Base-by-base conservation (phyloP, 441 rosid genomes). In the Codiaeum variegatum region DNA sequence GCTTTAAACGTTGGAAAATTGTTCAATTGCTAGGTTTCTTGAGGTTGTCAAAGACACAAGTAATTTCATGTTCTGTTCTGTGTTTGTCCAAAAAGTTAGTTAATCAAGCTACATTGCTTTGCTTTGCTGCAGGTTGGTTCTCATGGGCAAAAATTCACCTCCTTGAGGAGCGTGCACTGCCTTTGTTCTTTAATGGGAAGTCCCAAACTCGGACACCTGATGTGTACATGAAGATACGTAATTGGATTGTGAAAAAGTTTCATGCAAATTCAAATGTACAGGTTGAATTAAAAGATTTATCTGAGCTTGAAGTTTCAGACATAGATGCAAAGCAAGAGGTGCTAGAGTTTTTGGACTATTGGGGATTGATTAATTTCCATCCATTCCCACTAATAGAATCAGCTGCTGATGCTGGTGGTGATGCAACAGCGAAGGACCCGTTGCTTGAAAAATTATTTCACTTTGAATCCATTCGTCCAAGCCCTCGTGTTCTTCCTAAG, bases 291-390 rank as follows among this genome's bases (percentile, higher is more conserved):
- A 91, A 92, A 83, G 96, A 92, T 80, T 77, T 95, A 38, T 69
- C 84, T 26, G 96, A 88, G 67, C 91, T 95, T 72, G 97, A 88
- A 78, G 85, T 88, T 79, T 96, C 89, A 52, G 90, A 88, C 68
- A 61, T 78, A 42, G 92, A 89, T 60, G 91, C 95, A 38, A 90
- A 85, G 85, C 89, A 86, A 74, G 99, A 93, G 82, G 90, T 95
- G 75, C 77, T 92, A 80, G 96, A 95, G 79, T 95, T 95, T 83
- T 81, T 95, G 87, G 98, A 95, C 67, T 91, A 87, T 79, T 95
- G 98, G 99, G 99, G 99, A 76, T 86, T 95, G 84, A 89, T 93
- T 76, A 95, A 95, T 82, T 95, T 95, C 74, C 99, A 93, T 71
- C 98, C 98, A 47, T 87, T 89, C 73, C 93, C 84, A 24, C 81